Base-by-base conservation (phyloP, 768 basidiomycete genomes). In the Suillus paluster region DNA sequence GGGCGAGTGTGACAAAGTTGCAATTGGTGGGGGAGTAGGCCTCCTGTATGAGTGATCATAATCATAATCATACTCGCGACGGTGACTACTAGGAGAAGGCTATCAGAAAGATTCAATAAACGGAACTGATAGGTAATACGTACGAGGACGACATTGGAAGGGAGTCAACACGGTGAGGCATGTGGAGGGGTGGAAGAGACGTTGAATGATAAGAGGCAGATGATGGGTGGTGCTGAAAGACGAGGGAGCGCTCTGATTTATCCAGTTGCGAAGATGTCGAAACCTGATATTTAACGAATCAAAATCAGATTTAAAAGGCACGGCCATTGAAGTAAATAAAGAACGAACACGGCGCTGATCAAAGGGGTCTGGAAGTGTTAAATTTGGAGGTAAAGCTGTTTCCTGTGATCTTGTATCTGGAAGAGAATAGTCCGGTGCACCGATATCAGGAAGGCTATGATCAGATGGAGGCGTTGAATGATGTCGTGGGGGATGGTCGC, bases 1-100 rank as follows among this genome's bases (percentile, higher is more conserved):
- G 44, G 88, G 86, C 0, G 88, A 89, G 69, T 85, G 84, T 27
- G 85, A 76, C 63, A 80, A 78, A 48, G 81, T 79, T 11, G 82
- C 81, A 63, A 81, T 82, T 63, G 80, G 83, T 2, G 78, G 84
- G 38, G 79, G 85, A 58, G 77, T 84, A 60, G 78, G 81, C 23
- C 73, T 69, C 57, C 75, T 76, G 67, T 76, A 71, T 60, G 74
- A 63, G 65, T 70, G 72, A 66, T 80, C 81, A 71, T 81, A 80
- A 53, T 75, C 70, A 64, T 75, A 77, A 62, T 75, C 76, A 63
- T 79, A 78, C 45, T 80, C 80, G 59, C 73, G 71, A 57, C 72
- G 56, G 64, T 76, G 75, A 41, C 72, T 76, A 61, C 65, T 52
- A 54, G 42, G 64, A 64, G 67, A 65, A 55, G 76, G n/a, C n/a